Percentiles rank a stretch among this genome's conserved stretches.
Conservation (phyloP, 2,329 filamentous ascomycete species). For the Ascomycota sp. region DNA sequence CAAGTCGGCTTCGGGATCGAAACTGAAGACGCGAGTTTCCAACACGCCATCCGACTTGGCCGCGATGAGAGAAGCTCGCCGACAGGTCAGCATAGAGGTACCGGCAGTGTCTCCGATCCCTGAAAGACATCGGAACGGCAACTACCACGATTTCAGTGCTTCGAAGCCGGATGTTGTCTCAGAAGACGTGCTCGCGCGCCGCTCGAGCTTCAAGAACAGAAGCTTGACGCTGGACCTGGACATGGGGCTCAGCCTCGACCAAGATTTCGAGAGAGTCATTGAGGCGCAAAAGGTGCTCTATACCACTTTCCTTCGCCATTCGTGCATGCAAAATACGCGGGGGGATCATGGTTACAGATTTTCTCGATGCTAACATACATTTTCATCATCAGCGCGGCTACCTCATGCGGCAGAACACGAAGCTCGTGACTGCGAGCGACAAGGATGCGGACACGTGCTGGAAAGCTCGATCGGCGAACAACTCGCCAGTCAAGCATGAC, state of each 20-base stretch:
- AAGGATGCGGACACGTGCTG: constrained; percentile 38
- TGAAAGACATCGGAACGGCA: constrained; percentile 34
- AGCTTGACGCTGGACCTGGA: constrained; percentile 70
- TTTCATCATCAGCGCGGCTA: constrained; percentile 74
- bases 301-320: constrained; percentile 7
- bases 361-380: constrained; percentile 48
- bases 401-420: constrained; percentile 95
- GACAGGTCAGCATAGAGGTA: constrained; percentile 63
- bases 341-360: too few relatives aligned
- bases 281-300: constrained; percentile 78
- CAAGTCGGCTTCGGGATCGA: constrained; percentile 61
- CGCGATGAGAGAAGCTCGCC: constrained; percentile 69
- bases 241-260: constrained; percentile 67
- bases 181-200: constrained; percentile 32
- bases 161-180: constrained; percentile 13
- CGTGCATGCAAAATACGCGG: constrained; percentile 5
- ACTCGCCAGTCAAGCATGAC: constrained; percentile 52
- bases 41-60: constrained; percentile 68
- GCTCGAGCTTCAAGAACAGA: constrained; percentile 58
- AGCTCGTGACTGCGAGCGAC: constrained; percentile 83
- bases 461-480: constrained; percentile 39
- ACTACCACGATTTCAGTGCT: constrained; percentile 24
- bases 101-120: constrained; percentile 39
- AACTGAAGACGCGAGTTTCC: constrained; percentile 74
- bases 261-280: constrained; percentile 88